These are phyloP conservation scores for Wickerhamomyces queroliae DNA, from an alignment of 805 yeast species.

Conservation along the genomic window DNA sequence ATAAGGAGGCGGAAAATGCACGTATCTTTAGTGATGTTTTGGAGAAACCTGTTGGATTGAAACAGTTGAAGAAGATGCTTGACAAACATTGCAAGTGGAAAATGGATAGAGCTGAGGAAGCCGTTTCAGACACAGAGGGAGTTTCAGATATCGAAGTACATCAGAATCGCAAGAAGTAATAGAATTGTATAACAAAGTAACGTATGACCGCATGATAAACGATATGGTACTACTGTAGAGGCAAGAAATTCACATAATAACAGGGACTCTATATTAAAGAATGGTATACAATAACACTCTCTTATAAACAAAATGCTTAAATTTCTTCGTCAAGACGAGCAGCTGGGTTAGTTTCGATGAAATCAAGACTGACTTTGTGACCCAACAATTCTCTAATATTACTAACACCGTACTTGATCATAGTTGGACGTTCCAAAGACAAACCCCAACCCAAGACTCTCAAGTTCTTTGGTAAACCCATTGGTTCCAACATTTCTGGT, in stretches of 20 bases:
- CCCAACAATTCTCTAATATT: slow-evolving; percentile 96
- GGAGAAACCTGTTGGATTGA: slow-evolving; percentile 55
- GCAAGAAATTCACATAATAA: no score
- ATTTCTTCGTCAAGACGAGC: slow-evolving; percentile 85
- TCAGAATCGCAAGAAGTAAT: no score
- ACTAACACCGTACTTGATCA: slow-evolving; percentile 95
- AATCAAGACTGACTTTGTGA: slow-evolving; percentile 91
- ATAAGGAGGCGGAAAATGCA: slow-evolving; percentile 52
- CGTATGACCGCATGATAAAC: no score
- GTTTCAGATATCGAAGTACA: slow-evolving; percentile 30
- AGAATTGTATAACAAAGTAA: no score
- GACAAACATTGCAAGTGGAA: slow-evolving; percentile 23
- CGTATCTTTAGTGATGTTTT: slow-evolving; percentile 57
- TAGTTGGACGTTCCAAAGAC: slow-evolving; percentile 96
- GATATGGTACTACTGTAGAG: no score
- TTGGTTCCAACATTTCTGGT: slow-evolving; percentile 97
- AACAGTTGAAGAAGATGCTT: slow-evolving; percentile 13
- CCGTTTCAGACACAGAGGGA: slow-evolving; percentile 23
- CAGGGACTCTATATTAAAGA: no score
- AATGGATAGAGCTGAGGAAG: slow-evolving; percentile 18
- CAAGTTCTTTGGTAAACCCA: slow-evolving; percentile 94
- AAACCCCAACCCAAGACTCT: slow-evolving; percentile 97
- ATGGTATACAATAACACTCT: no score
- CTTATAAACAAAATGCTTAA: slow-evolving; percentile 23
- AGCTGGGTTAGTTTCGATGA: slow-evolving; percentile 94